Conservation (phyloP, 148 eudicot genomes). For the Nyssa sinensis region DNA sequence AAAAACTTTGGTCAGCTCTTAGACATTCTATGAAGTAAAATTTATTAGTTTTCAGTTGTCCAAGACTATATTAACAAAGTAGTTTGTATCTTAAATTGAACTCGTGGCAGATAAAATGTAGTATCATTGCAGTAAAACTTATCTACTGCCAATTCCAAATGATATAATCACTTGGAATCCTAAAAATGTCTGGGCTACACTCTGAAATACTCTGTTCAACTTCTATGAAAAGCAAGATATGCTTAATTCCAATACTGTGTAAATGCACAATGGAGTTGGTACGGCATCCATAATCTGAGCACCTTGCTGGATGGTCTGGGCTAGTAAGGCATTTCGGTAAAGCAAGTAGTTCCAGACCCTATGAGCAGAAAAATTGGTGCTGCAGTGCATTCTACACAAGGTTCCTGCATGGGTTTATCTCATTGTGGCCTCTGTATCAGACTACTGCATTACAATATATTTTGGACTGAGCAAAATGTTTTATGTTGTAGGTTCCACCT, state of each 20-base stretch:
- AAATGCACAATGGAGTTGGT: too few relatives aligned
- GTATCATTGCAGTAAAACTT: not conserved
- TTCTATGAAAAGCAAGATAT: too few relatives aligned
- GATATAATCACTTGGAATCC: not conserved
- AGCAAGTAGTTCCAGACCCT: too few relatives aligned
- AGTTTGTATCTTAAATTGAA: not conserved
- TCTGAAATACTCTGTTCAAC: not conserved
- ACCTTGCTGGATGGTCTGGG: too few relatives aligned
- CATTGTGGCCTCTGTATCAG: too few relatives aligned
- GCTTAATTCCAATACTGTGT: too few relatives aligned
- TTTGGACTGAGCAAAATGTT: not conserved
- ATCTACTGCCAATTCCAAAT: not conserved
- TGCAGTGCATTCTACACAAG: too few relatives aligned
- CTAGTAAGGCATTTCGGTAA: too few relatives aligned
- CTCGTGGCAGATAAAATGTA: not conserved
- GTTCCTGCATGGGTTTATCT: too few relatives aligned
- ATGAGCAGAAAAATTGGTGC: too few relatives aligned
- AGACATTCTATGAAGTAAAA: not conserved
- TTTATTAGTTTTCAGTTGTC: not conserved
- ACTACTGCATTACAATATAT: too few relatives aligned
- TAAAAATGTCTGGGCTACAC: not conserved
- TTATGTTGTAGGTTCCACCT: conserved; percentile 78
- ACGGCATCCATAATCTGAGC: too few relatives aligned
- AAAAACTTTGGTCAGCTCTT: not conserved
- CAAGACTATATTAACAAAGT: not conserved